Evolutionary conservation across 441 rosid species (phyloP), one percentile per base, ranked within the genome.

Genomic region (Erodium moschatum): DNA sequence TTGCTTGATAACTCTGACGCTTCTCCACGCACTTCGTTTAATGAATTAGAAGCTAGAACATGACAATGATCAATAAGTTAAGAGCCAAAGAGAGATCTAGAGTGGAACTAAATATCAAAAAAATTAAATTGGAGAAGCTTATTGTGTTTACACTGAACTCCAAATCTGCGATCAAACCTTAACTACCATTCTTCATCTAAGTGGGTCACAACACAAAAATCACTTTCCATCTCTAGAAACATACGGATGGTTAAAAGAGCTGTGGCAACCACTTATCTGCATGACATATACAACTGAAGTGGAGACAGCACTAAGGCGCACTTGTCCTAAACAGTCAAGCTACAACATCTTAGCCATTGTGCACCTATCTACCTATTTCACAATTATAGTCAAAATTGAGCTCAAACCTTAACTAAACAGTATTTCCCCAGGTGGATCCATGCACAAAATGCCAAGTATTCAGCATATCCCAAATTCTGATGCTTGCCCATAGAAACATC

Each of bases 1-100:
- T 46, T 68, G 48, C 74, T 72, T 42, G 16, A 42, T 66, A 65
- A 66, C 67, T 77, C 80, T 2, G 77, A 72, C n/a, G 69, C 70
- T 19, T 84, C 92, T 42, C 80, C 83, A 3, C 76, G 70, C 2
- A 31, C 44, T 64, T 81, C 96, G 60, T 77, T 85, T n/a, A 56
- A 72, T 21, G 83, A 77, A 76, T 73, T 48, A 69, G 67, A 71
- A 70, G 69, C 78, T 77, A 73, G 42, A 69, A 66, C 70, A 70
- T 11, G 4, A 13, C 48, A 44, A 64, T 24, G 24, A 24, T 19
- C 4, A 64, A 48, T 20, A 0, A 16, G 21, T 10, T 29, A 6
- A 63, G 18, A 2, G n/a, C 33, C 5, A 3, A 33, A 33, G 35
- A 27, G 12, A 27, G 16, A 24, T 27, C 27, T 29, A 27, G 10